Evolutionary conservation across 129 eudicot species (phyloP), one percentile per base, ranked within the genome.

Genomic region (Scalesia atractyloides): DNA sequence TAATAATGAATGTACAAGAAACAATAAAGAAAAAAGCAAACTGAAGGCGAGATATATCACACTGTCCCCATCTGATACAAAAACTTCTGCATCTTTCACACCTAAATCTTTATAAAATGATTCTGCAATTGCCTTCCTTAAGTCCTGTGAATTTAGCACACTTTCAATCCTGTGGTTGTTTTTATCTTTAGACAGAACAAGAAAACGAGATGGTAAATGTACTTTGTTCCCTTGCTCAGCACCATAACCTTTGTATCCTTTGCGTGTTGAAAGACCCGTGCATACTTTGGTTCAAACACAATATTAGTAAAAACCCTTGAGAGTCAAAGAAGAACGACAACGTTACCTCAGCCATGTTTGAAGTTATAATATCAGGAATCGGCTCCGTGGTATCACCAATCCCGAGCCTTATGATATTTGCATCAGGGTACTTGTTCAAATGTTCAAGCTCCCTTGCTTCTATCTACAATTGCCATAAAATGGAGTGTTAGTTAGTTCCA

Each of bases 191-290:
- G 19, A 43, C 37, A 19, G 24, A 51, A 26, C n/a, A 49, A 19
- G 37, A 67, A n/a, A 8, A 8, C 1, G 63, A 30, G 66, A 16
- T 17, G 7, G 53, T 34, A 14, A 47, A 13, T 9, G 47, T 65
- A 86, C 96, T 87, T 87, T 82, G 88, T 84, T 83, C 59, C 97
- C 97, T 82, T 91, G 97, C 76, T 91, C 97, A 24, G 87, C 86
- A 50, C 97, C 97, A 70, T 91, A 91, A 14, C 97, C 97, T 76
- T 66, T 81, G 73, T 91, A 91, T 57, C 97, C 97, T 82, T 77
- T 69, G 7, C 76, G 86, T 11, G 97, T 91, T 67, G 95, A 83
- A 49, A 91, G 91, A 39, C 73, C 78, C 49, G 75, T 49, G 95
- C 89, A 77, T 81, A 83, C 97, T 90, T 76, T 64, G 83, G 54